Base-by-base conservation (phyloP, 1,284 basidiomycete genomes). In the Leccinum subfulvum region DNA sequence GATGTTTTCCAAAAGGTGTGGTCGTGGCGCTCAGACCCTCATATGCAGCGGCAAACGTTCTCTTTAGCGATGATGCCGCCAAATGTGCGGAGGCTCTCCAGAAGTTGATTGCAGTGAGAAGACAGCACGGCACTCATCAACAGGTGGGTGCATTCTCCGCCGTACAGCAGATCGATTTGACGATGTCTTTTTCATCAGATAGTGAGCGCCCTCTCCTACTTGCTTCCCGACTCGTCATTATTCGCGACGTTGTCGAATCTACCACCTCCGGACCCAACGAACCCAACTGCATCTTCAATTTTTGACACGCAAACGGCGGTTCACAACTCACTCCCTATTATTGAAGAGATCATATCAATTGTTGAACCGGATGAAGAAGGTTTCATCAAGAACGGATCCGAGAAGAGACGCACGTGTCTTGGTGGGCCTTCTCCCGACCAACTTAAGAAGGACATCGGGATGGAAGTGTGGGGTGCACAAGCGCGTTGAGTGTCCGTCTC, bases 11-110 rank as follows among this genome's bases (percentile, higher is more conserved):
- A 82, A 86, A 62, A 75, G 77, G 92, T 92, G 70, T 62, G 84
- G 70, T 7, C 47, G 14, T 58, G 3, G 2, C 16, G 3, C 18
- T 58, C 60, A 3, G 13, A 4, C n/a, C 9, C 2, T 23, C 2
- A 11, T 33, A 13, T 49, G 3, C 28, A 2, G 39, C 44, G 21
- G 4, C 18, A 33, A n/a, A 57, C 7, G n/a, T 33, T 60, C 54
- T 56, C 21, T 65, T 16, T 66, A 95, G 94, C 4, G 79, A 86
- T 44, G 94, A 98, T 72, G 84, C 84, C 0, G 80, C 81, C 8
- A 96, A 92, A 76, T 92, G 89, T 66, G 93, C 91, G 1, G 91
- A 94, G 69, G 79, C 82, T 0, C 73, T 97, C 51, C 91, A 95
- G 72, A 91, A 89, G 67, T 78, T 93, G 47, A 77, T 97, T 18